Base-by-base conservation (phyloP, 768 basidiomycete species). In the Hericium alpestre region DNA sequence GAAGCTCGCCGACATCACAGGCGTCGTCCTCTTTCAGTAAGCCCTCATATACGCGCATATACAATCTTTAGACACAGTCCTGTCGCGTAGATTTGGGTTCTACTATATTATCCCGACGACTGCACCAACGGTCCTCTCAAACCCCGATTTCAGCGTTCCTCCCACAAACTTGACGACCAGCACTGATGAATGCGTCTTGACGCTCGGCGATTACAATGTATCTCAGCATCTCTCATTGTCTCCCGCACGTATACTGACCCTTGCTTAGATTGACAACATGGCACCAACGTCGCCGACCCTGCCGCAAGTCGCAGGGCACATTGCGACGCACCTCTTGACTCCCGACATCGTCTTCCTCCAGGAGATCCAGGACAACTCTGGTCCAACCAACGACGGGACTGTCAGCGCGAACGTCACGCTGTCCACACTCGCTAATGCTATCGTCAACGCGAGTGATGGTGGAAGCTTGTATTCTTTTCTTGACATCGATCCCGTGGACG, bases 291-390 rank as follows among this genome's bases (percentile, higher is more conserved):
- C 78, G 3, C 63, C 68, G 7, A 78, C 81, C 62, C 66, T 84
- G 9, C 69, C 74, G 1, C 62, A 62, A n/a, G 71, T 83, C 43
- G 82, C 81, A 1, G 60, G 67, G 12, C 83, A 84, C 60, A 82
- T 84, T 53, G 74, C 70, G 11, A 69, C 71, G 22, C 68, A 71
- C 57, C 73, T 85, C 15, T 67, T 70, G 16, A 72, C 75, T 0
- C 82, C 83, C 1, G 81, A 84, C 63, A 72, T 85, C 54, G 65
- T 85, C 59, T 82, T 83, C 65, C 60, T 85, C 7, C 82, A 85
- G 67, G 83, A 85, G 61, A 78, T 85, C 16, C 80, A 83, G 62
- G 81, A 82, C 65, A 77, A 82, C 65, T 75, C 73, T 2, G 81
- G 81, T 5, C 62, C 74, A 1, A 75, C 66, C 0, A 66, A 83